These are phyloP conservation scores for Fusarium bactridioides DNA, from an alignment of 2,329 filamentous ascomycete species.

Conservation along the genomic window DNA sequence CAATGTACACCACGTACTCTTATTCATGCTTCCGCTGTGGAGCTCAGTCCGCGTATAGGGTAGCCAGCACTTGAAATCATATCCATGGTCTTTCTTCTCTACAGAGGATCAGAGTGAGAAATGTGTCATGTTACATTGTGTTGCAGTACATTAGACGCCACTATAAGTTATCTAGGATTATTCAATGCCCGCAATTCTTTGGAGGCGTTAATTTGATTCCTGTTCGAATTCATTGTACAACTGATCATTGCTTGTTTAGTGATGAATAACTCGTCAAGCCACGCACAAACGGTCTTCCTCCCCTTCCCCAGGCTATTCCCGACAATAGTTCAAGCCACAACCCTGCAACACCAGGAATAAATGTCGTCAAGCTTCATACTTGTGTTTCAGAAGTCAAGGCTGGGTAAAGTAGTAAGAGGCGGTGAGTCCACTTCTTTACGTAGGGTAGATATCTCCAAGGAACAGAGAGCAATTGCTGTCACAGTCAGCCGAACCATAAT, in stretches of 20 bases:
- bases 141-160: not conserved
- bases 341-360: not conserved
- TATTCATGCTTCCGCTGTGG: not conserved
- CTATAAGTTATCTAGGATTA: not conserved
- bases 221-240: not conserved
- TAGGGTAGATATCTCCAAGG: slow-evolving; percentile 9
- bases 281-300: not conserved
- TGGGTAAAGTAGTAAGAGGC: not conserved
- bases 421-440: slow-evolving; percentile 7
- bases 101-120: not conserved
- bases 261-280: slow-evolving; percentile 27
- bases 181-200: not conserved
- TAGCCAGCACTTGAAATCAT: not conserved
- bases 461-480: not conserved
- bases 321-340: not conserved
- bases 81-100: not conserved
- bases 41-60: not conserved
- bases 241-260: not conserved
- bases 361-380: slow-evolving; percentile 10
- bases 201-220: not conserved
- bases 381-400: slow-evolving; percentile 12
- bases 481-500: not conserved
- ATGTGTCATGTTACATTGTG: not conserved
- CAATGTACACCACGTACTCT: not conserved
- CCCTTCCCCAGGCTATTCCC: not conserved